Base-by-base conservation (phyloP, 1,284 basidiomycete species). In the Ustilago crameri region DNA sequence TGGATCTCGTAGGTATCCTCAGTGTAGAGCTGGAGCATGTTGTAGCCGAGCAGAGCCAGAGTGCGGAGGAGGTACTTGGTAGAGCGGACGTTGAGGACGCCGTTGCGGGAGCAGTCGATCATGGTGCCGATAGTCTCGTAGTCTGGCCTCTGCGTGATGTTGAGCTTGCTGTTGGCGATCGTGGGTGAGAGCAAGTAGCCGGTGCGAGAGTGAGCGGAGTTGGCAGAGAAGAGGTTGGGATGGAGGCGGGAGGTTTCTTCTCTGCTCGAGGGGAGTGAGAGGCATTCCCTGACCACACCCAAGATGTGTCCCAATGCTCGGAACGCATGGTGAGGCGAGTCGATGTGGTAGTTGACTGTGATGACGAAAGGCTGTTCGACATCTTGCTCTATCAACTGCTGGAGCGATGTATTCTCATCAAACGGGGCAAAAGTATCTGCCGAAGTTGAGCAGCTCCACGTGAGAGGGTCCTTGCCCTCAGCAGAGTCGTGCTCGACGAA, bases 61-160 rank as follows among this genome's bases (percentile, higher is more conserved):
- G 75, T 79, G 14, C 82, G 72, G 5, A 80, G 50, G 14, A 84
- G 60, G 32, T 69, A 79, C 48, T 82, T 79, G 32, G 80, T 73
- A 9, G 73, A 65, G 5, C 64, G 63, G 4, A 81, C 69, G 22
- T 69, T 77, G 46, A 84, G 71, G 0, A 84, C 84, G 15, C 84
- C 84, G 45, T 84, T 84, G 9, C 84, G 65, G 27, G 81, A 83
- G 51, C 84, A 84, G 65, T 84, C 84, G 45, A 84, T 81, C 84
- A 84, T 84, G 50, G 83, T 80, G 3, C 84, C 80, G n/a, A 82
- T 56, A 9, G 72, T 79, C 9, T 68, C 51, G 55, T 77, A 80
- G 46, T 68, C 57, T 3, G 66, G 51, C 5, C 32, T 57, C 24
- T 76, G 64, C 5, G 24, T 38, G n/a, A 58, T 24, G 48, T 72